These are phyloP conservation scores for Paecilomyces sp. DNA, from an alignment of 2,329 filamentous ascomycete species.

Conservation along the genomic window DNA sequence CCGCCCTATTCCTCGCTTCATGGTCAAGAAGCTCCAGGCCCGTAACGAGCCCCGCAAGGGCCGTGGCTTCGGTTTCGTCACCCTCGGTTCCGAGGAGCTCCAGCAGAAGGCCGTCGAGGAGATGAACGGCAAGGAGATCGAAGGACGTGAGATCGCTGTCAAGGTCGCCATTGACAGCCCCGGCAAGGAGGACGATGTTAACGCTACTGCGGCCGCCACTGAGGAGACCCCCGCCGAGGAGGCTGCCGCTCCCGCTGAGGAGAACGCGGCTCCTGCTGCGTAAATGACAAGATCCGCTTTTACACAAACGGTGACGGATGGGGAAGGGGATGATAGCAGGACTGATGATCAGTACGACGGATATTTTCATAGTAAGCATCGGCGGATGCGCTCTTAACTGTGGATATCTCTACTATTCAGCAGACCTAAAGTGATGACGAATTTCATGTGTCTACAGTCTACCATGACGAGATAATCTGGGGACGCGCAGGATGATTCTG, in stretches of 20 bases:
- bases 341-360: slow-evolving; percentile 9
- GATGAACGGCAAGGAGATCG: slow-evolving; percentile 99
- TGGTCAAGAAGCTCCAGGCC: slow-evolving; percentile 99
- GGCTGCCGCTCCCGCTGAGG: slow-evolving; percentile 26
- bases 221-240: slow-evolving; percentile 14
- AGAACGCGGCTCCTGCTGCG: slow-evolving; percentile 34
- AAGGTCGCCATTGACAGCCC: slow-evolving; percentile 99
- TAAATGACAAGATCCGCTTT: slow-evolving; percentile 22
- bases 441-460: slow-evolving; percentile 3
- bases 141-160: slow-evolving; percentile 97
- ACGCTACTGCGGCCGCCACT: slow-evolving; percentile 30
- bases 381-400: slow-evolving; percentile 9
- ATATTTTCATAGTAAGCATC: slow-evolving; percentile 20
- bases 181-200: slow-evolving; percentile 82
- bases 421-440: slow-evolving; percentile 11
- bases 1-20: slow-evolving; percentile 96
- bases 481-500: slow-evolving; percentile 12
- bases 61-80: slow-evolving; percentile 97
- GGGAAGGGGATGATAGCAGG: background rate
- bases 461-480: slow-evolving; percentile 8
- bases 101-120: slow-evolving; percentile 95
- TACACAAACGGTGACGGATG: slow-evolving; percentile 9
- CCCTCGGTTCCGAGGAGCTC: slow-evolving; percentile 85
- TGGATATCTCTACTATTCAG: slow-evolving; percentile 20
- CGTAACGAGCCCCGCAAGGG: slow-evolving; percentile 98